Base-by-base conservation (phyloP, 495 filamentous ascomycete genomes). In the Articulospora tetracladia region DNA sequence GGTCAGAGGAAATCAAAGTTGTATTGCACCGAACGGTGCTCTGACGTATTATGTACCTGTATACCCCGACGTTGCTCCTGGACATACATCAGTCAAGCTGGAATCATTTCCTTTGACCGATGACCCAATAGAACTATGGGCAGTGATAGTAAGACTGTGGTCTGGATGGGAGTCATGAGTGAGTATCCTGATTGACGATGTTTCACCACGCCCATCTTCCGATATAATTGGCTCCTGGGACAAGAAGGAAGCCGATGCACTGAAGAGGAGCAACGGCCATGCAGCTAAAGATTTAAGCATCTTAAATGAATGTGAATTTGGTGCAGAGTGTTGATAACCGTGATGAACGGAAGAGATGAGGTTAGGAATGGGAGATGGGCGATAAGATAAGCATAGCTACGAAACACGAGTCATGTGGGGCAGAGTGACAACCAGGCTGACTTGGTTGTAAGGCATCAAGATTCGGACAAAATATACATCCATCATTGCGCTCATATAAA, bases 111-210 rank as follows among this genome's bases (percentile, higher is more conserved):
- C 34, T 32, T 61, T 50, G 51, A 41, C 39, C 3, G 39, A 50
- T 27, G 23, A n/a, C 7, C 50, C 39, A 1, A 1, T 51, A 32
- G 52, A 27, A 26, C 24, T n/a, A 50, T 61, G 59, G n/a, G 51
- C 39, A 1, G 36, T 55, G 50, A 61, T 61, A 10, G 22, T 55
- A 10, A 61, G 52, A 50, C 59, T 61, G 41, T 61, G 59, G 11
- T 55, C 59, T 23, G 59, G 59, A 56, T 61, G 59, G 26, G 59
- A 55, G 17, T 55, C 59, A 39, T 61, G 59, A 19, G 59, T 61
- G 51, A 61, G 59, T 13, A 39, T 55, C 30, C 59, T 55, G 41
- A 56, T 24, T 36, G 53, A 39, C n/a, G 53, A 39, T 39, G 17
- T 12, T 3, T n/a, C 39, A 7, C 15, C 39, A 34, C 15, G 7